These are phyloP conservation scores for Somion occarium DNA, from an alignment of 1,284 basidiomycete species.

Conservation along the genomic window DNA sequence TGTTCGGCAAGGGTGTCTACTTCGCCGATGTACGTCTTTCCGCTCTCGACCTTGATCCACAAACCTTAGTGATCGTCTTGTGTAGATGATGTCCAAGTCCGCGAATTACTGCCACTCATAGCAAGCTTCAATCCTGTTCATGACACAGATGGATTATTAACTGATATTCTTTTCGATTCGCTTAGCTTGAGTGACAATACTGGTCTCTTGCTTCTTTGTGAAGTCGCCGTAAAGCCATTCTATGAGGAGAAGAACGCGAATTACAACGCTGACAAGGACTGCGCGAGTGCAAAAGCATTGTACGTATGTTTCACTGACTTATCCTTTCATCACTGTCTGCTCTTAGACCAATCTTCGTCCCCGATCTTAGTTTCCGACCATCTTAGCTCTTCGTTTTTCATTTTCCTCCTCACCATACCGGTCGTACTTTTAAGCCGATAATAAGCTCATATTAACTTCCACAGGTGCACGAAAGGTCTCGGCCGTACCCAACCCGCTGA, in stretches of 20 bases:
- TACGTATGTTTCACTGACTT: conserved; percentile 19
- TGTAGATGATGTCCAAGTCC: conserved; percentile 63
- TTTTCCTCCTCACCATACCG: too few relatives aligned
- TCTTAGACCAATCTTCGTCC: too few relatives aligned
- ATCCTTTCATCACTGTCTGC: too few relatives aligned
- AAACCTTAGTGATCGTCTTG: conserved; percentile 1
- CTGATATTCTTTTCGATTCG: conserved; percentile 6
- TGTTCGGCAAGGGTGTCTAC: conserved; percentile 70
- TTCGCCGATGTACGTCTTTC: conserved; percentile 53
- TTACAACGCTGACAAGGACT: conserved; percentile 46
- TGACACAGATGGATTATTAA: not conserved
- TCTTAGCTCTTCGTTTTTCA: too few relatives aligned
- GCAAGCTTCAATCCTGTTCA: conserved; percentile 29
- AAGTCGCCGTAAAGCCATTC: conserved; percentile 54
- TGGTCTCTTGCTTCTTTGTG: conserved; percentile 54
- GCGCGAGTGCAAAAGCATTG: conserved; percentile 36
- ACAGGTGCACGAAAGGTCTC: conserved; percentile 50
- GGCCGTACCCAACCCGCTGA: conserved; percentile 44
- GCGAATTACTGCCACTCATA: conserved; percentile 54
- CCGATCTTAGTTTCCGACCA: too few relatives aligned
- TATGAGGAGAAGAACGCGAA: conserved; percentile 43
- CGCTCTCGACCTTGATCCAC: conserved; percentile 2
- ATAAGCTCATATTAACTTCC: not conserved
- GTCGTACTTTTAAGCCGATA: not conserved
- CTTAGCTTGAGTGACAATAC: conserved; percentile 44